Evolutionary conservation across 116 monocot genomes (phyloP).

Genomic region (Trichopus zeylanicus): DNA sequence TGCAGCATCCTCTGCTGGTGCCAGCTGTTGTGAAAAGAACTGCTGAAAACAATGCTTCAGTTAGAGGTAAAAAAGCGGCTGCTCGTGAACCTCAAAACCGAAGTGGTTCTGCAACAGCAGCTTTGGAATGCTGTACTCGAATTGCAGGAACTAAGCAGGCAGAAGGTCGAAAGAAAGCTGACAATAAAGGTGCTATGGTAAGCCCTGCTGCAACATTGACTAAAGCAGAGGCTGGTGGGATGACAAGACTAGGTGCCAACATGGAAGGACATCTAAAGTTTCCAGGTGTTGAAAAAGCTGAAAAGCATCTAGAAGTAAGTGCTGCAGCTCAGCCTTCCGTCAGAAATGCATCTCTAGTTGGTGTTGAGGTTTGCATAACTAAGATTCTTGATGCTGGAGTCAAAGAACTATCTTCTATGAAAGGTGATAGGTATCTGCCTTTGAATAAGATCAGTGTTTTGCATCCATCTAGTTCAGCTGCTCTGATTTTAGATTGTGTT

Average conservation of each 20-base stretch:
- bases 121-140: constrained; percentile 32
- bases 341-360: not conserved
- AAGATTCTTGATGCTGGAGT: not conserved
- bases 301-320: too few species aligned
- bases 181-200: not conserved
- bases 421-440: not conserved
- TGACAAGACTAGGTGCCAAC: too few species aligned
- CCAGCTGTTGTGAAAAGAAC: constrained; percentile 29
- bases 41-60: constrained; percentile 49
- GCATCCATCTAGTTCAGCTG: not conserved
- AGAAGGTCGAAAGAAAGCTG: constrained; percentile 12
- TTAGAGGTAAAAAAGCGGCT: constrained; percentile 67
- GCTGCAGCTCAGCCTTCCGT: not conserved
- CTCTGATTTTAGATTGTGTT: constrained; percentile 2
- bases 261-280: too few species aligned
- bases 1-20: constrained; percentile 4
- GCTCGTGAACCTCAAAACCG: constrained; percentile 56
- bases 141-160: constrained; percentile 31
- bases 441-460: not conserved
- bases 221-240: not conserved
- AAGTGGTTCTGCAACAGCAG: constrained; percentile 30
- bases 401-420: not conserved
- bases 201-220: not conserved
- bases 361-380: not conserved
- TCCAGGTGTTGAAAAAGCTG: not conserved